These are phyloP conservation scores for Yamadazyma triangularis DNA, from an alignment of 1,139 yeast genomes.

Conservation along the genomic window DNA sequence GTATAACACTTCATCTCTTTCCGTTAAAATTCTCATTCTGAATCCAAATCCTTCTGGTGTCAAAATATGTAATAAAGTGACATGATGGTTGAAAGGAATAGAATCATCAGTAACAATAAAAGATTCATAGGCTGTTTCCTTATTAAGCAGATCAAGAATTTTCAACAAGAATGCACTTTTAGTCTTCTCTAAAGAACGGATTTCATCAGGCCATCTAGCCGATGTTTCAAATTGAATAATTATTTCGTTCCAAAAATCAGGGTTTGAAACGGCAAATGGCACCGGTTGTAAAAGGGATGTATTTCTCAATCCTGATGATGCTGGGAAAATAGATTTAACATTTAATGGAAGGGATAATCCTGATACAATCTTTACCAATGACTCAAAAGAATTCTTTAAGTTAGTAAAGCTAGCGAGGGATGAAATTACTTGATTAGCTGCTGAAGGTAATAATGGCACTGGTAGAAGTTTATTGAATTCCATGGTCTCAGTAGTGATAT, in stretches of 20 bases:
- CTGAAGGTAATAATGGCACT: constrained; percentile 54
- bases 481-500: constrained; percentile 36
- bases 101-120: constrained; percentile 60
- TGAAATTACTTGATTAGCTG: constrained; percentile 48
- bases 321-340: constrained; percentile 67
- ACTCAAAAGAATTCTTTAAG: constrained; percentile 63
- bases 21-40: constrained; percentile 67
- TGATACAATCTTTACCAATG: constrained; percentile 50
- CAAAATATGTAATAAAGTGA: constrained; percentile 58
- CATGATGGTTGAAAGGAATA: constrained; percentile 59
- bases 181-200: constrained; percentile 78
- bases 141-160: constrained; percentile 54
- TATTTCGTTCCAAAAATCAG: constrained; percentile 77
- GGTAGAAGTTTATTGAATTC: constrained; percentile 53
- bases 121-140: constrained; percentile 51
- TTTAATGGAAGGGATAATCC: constrained; percentile 65
- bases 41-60: constrained; percentile 90
- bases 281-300: constrained; percentile 76
- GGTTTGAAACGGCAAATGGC: constrained; percentile 73
- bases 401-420: constrained; percentile 51
- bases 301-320: constrained; percentile 67
- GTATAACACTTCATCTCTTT: constrained; percentile 74
- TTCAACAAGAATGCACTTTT: constrained; percentile 85
- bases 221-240: constrained; percentile 86
- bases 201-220: constrained; percentile 93